Evolutionary conservation across 495 filamentous ascomycete species (phyloP), one percentile per base, ranked within the genome.

Genomic region (Penicillium turbatum): DNA sequence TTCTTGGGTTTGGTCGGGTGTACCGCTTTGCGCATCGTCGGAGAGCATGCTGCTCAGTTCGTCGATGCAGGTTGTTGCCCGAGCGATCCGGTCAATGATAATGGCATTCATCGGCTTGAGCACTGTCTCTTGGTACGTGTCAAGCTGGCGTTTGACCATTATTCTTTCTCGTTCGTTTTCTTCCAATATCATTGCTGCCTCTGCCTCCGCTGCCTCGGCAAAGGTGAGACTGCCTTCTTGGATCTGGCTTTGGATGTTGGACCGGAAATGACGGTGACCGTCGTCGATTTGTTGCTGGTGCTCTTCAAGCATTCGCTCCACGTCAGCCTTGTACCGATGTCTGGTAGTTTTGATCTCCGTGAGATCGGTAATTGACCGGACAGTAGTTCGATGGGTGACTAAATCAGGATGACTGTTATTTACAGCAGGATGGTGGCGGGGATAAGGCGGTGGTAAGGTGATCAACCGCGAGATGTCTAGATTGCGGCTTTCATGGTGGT

Each of bases 371-470:
- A 97, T 76, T 0, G 79, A 76, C 12, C 95, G 85, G 15, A 96
- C 87, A 0, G 84, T 73, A 7, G 78, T 84, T 31, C 93, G 82
- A 21, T 90, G 89, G 0, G 85, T 77, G 0, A 90, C 79, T 8
- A 98, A 79, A 49, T 93, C 86, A 0, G 93, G 93, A 65, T 98
- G 93, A 61, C 83, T 90, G 62, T 98, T 98, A 65, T 95, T 96
- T 43, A 97, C 88, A 5, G 93, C 93, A 11, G 93, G 93, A 62
- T 97, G 86, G 65, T 97, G 90, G 13, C 90, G 82, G 2, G 93
- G 93, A 66, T 92, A 97, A 2, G 93, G 89, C 5, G 90, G 93
- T 7, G 95, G 93, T 1, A 98, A 76, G 0, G 93, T 98, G 1
- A 98, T 86, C 1, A 98, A 78, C 2, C 93, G 80, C 5, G 93